Conservation (phyloP, 73 alveolate genomes). For the Symbiodinium natans region DNA sequence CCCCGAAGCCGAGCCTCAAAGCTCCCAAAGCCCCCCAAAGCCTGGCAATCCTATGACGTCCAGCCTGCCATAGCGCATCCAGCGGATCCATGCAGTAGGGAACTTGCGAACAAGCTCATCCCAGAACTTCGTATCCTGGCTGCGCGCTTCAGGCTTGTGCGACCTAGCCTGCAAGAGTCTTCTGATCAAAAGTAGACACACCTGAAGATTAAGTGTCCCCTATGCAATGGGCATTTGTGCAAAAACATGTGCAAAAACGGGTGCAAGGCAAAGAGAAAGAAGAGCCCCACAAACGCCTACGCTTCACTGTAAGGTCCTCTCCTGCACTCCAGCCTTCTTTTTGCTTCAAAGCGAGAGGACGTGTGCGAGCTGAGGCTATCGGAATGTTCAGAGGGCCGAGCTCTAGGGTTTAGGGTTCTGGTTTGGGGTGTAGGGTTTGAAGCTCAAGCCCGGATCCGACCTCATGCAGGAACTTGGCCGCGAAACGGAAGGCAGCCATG, state of each 20-base stretch:
- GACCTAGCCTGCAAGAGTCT: background rate
- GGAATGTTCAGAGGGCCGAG: too few relatives aligned
- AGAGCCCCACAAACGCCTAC: background rate
- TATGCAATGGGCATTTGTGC: too few relatives aligned
- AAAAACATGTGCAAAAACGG: background rate
- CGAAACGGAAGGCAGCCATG: slow-evolving; percentile 12
- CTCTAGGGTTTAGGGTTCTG: too few relatives aligned
- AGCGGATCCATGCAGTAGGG: slow-evolving; percentile 88
- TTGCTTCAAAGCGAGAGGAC: too few relatives aligned
- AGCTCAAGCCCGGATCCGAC: background rate
- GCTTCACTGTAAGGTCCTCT: background rate
- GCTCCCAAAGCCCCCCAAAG: too few relatives aligned
- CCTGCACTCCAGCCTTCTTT: too few relatives aligned
- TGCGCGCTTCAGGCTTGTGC: background rate
- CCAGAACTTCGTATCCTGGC: slow-evolving; percentile 82
- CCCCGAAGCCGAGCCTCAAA: too few relatives aligned
- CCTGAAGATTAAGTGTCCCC: too few relatives aligned
- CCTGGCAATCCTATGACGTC: too few relatives aligned
- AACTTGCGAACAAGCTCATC: slow-evolving; percentile 47
- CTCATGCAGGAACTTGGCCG: slow-evolving; percentile 1
- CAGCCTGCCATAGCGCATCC: slow-evolving; percentile 79
- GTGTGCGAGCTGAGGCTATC: too few relatives aligned
- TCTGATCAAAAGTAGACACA: background rate
- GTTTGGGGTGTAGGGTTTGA: too few relatives aligned
- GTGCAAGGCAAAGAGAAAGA: background rate